These are phyloP conservation scores for Lanmaoa pseudosensibilis DNA, from an alignment of 768 basidiomycete genomes.

Conservation along the genomic window DNA sequence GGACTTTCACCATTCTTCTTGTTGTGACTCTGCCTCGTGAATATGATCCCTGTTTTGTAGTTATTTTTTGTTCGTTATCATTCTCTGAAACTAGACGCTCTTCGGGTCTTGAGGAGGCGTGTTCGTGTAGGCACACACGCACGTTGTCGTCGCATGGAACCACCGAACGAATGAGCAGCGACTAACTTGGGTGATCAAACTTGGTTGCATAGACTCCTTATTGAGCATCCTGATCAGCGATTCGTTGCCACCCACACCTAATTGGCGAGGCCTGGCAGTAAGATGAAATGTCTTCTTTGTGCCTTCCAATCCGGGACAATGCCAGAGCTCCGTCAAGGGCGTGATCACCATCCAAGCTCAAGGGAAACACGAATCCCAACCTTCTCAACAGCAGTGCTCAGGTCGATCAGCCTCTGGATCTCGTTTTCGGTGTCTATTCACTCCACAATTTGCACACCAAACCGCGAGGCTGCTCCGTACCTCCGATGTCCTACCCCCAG, in stretches of 20 bases:
- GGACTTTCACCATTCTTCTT: slow-evolving; percentile 2
- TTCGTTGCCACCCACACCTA: slow-evolving; percentile 17
- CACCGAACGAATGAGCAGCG: slow-evolving; percentile 13
- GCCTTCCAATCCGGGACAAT: slow-evolving; percentile 12
- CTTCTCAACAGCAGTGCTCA: background rate
- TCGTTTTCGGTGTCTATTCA: slow-evolving; percentile 20
- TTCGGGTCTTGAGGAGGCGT: background rate
- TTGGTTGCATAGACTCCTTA: background rate
- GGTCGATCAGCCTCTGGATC: slow-evolving; percentile 7
- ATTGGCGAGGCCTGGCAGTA: slow-evolving; percentile 20
- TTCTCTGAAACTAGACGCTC: background rate
- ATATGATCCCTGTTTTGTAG: background rate
- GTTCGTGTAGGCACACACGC: slow-evolving; percentile 18
- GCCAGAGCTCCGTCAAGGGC: slow-evolving; percentile 22
- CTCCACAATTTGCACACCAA: slow-evolving; percentile 5
- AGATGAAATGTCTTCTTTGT: slow-evolving; percentile 9
- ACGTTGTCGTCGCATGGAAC: slow-evolving; percentile 15
- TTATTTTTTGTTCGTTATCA: background rate
- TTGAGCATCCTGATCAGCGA: slow-evolving; percentile 11
- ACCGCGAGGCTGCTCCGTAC: slow-evolving; percentile 11
- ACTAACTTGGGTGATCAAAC: slow-evolving; percentile 14
- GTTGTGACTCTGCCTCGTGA: slow-evolving; percentile 1
- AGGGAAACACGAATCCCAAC: slow-evolving; percentile 17
- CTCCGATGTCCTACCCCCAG: slow-evolving; percentile 10
- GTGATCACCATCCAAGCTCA: slow-evolving; percentile 14